Percentiles rank a stretch among this genome's conserved stretches.
Evolutionary conservation across 305 asterid species (phyloP).

Genomic region (Salvia sclarea): DNA sequence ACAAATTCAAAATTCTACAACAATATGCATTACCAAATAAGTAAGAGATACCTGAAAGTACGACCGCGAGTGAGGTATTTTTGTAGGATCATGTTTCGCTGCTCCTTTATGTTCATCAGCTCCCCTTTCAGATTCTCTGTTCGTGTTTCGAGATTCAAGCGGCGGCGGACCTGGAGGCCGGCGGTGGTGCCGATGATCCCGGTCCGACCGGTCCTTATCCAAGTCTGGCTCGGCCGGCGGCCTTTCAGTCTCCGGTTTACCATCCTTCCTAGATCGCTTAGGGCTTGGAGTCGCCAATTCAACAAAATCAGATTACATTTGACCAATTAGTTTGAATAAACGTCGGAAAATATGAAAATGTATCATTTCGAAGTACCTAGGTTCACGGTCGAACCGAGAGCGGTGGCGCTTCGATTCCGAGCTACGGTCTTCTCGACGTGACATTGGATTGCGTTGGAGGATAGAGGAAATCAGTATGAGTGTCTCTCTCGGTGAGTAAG

Average conservation of each 20-base stretch:
- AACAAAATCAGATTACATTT: not conserved
- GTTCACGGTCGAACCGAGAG: constrained; percentile 71
- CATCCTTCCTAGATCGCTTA: constrained; percentile 81
- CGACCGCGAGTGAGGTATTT: constrained; percentile 51
- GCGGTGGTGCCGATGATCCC: constrained; percentile 50
- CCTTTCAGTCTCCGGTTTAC: constrained; percentile 61
- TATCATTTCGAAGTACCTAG: constrained; percentile 42
- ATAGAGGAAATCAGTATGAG: not conserved
- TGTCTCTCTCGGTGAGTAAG: not conserved
- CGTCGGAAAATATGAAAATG: not conserved
- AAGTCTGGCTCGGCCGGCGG: constrained; percentile 29
- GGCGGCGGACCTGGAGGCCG: constrained; percentile 53
- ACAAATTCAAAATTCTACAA: not conserved
- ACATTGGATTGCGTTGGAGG: constrained; percentile 39
- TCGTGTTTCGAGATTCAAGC: constrained; percentile 43
- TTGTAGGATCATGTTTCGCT: constrained; percentile 44
- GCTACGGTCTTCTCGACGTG: constrained; percentile 62
- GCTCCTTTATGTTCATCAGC: constrained; percentile 39
- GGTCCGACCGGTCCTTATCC: constrained; percentile 44
- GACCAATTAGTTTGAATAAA: not conserved
- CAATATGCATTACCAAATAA: not conserved
- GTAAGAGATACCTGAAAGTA: constrained; percentile 55
- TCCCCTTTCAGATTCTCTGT: constrained; percentile 45
- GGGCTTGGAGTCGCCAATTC: constrained; percentile 52
- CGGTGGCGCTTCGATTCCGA: constrained; percentile 64